A percentile compares a stretch with the other conserved stretches of the same genome.
phyloP scores from a whole-genome alignment of 1,284 basidiomycete genomes.

The Inonotus obliquus region DNA sequence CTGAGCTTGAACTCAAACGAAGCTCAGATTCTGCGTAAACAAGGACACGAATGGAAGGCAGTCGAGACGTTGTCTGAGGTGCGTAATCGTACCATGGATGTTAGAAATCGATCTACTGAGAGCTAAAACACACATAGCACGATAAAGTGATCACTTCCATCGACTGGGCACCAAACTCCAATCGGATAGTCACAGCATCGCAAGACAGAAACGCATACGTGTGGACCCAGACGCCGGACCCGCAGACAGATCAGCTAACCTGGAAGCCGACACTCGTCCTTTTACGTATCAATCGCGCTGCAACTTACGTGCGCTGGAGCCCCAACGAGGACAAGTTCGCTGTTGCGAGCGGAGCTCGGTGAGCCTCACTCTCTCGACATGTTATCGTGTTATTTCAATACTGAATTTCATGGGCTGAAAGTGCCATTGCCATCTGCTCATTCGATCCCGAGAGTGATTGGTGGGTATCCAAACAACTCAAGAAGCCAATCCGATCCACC shows the following conservation, averaged over 20 bases:
- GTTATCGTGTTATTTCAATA: not conserved
- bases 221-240: conserved; percentile 81
- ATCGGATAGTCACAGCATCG: conserved; percentile 96
- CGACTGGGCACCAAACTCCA: conserved; percentile 96
- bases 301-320: conserved; percentile 94
- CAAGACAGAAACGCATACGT: conserved; percentile 99
- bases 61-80: conserved; percentile 87
- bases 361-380: conserved; percentile 22
- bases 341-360: conserved; percentile 94
- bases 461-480: conserved; percentile 98
- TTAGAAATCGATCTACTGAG: not conserved
- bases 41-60: conserved; percentile 70
- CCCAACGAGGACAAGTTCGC: conserved; percentile 99
- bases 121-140: conserved; percentile 63
- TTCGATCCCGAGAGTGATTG: conserved; percentile 98
- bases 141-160: conserved; percentile 98
- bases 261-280: conserved; percentile 99
- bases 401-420: conserved; percentile 27
- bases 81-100: conserved; percentile 21
- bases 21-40: conserved; percentile 75
- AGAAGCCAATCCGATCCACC: conserved; percentile 94
- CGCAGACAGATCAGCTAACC: conserved; percentile 57
- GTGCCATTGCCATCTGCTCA: conserved; percentile 90
- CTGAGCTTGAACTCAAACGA: conserved; percentile 91
- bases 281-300: conserved; percentile 92